Percentiles rank a stretch among this genome's conserved stretches.
These are phyloP conservation scores for Spathaspora boniae DNA, from an alignment of 805 yeast genomes.

Conservation along the genomic window DNA sequence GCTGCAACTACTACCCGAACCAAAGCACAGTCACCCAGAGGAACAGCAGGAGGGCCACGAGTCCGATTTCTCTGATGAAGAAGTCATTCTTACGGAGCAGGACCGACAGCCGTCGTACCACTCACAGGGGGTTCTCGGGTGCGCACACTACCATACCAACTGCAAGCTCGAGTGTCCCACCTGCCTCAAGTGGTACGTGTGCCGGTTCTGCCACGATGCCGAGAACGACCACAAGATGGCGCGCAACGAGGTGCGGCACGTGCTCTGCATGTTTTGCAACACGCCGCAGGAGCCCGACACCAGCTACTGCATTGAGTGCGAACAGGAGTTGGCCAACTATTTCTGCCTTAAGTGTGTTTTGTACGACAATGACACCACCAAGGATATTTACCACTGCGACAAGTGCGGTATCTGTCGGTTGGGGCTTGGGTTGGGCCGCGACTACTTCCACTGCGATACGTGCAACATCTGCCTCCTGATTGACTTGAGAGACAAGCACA, in stretches of 20 bases:
- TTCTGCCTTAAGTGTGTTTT: conserved; percentile 76
- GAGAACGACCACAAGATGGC: conserved; percentile 53
- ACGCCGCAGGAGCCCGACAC: conserved; percentile 71
- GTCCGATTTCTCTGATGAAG: conserved; percentile 32
- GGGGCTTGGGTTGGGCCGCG: conserved; percentile 84
- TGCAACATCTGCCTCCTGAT: conserved; percentile 88
- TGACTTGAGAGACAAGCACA: conserved; percentile 71
- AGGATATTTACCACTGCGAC: conserved; percentile 87
- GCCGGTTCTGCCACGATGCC: conserved; percentile 85
- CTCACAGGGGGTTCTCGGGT: conserved; percentile 58
- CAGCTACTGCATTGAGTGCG: conserved; percentile 67
- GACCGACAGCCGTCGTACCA: conserved; percentile 51
- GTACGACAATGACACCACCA: conserved; percentile 75
- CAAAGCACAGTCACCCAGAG: conserved; percentile 8
- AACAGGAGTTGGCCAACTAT: conserved; percentile 64
- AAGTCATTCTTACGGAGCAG: conserved; percentile 43
- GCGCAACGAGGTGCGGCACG: conserved; percentile 58
- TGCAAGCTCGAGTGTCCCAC: conserved; percentile 80
- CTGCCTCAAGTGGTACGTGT: conserved; percentile 73
- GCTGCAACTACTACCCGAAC: conserved; percentile 2
- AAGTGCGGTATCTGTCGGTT: conserved; percentile 91
- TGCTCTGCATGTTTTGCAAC: conserved; percentile 78
- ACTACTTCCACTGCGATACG: conserved; percentile 85
- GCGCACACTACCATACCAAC: conserved; percentile 77
- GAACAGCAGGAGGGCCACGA: conserved; percentile 11